phyloP scores from a whole-genome alignment of 371 early-diverging fungal genomes.

The Choanephora cucurbitarum region DNA sequence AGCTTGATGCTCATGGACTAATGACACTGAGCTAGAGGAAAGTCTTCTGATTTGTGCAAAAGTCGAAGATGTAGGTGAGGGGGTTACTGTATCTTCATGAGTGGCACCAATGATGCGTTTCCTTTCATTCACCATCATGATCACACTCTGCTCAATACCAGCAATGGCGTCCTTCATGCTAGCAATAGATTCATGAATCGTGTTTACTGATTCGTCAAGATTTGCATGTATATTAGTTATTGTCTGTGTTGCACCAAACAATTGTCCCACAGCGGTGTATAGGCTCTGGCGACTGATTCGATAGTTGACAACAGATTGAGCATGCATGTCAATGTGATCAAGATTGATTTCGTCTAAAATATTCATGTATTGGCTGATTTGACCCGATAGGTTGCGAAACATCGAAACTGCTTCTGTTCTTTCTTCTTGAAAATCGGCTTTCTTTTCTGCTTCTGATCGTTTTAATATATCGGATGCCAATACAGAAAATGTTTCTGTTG shows the following conservation, averaged over 20 bases:
- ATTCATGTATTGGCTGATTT: conserved; percentile 37
- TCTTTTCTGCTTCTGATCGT: conserved; percentile 4
- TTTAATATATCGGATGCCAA: conserved; percentile 2
- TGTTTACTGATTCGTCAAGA: conserved; percentile 19
- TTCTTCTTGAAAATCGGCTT: conserved; percentile 2
- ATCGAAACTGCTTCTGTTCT: conserved; percentile 33
- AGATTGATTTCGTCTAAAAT: conserved; percentile 36
- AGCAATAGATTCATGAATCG: conserved; percentile 8
- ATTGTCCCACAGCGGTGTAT: conserved; percentile 63
- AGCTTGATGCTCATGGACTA: not conserved
- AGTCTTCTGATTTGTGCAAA: not conserved
- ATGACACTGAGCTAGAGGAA: not conserved
- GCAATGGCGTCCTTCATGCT: conserved; percentile 17
- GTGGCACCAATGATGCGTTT: conserved; percentile 11
- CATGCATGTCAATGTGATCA: conserved; percentile 24
- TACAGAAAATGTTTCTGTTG: conserved; percentile 25
- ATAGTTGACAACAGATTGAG: conserved; percentile 35
- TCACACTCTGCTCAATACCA: conserved; percentile 18
- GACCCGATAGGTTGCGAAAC: conserved; percentile 42
- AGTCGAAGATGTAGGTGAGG: conserved; percentile 2
- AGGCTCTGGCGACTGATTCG: conserved; percentile 60
- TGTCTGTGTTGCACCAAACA: conserved; percentile 62
- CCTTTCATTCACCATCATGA: conserved; percentile 25
- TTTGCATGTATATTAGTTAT: conserved; percentile 30
- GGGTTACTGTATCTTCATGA: conserved; percentile 6